phyloP scores from a whole-genome alignment of 495 filamentous ascomycete species.

The Neurospora sp. region DNA sequence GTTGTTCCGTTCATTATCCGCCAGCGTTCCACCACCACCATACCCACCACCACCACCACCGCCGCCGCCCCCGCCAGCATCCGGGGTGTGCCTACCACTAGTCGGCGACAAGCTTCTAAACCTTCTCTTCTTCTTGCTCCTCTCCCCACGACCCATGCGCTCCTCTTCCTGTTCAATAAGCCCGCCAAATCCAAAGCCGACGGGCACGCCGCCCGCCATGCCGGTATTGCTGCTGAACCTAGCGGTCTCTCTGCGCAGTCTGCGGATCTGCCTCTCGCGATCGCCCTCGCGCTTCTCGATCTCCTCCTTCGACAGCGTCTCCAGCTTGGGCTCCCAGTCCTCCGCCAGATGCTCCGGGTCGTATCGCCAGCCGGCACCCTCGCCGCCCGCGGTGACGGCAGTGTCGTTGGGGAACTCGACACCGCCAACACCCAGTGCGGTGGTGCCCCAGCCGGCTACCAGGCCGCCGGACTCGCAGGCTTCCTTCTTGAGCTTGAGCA shows the following conservation, averaged over 20 bases:
- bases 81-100: constrained; percentile 61
- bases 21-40: constrained; percentile 56
- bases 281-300: constrained; percentile 97
- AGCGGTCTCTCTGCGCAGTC: constrained; percentile 82
- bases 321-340: constrained; percentile 92
- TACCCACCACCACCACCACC: constrained; percentile 47
- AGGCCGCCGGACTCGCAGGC: constrained; percentile 81
- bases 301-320: constrained; percentile 84
- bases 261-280: constrained; percentile 78
- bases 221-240: constrained; percentile 78
- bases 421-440: constrained; percentile 25
- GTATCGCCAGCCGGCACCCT: constrained; percentile 85
- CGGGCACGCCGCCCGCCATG: constrained; percentile 53
- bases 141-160: constrained; percentile 72
- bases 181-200: constrained; percentile 43
- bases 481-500: constrained; percentile 88
- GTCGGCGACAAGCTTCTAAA: constrained; percentile 81
- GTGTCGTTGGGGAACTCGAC: constrained; percentile 82
- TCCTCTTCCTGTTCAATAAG: constrained; percentile 54
- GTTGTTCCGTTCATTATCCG: constrained; percentile 67
- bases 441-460: constrained; percentile 51
- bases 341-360: constrained; percentile 81
- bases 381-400: constrained; percentile 44
- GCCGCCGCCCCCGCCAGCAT: constrained; percentile 48
- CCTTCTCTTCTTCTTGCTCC: constrained; percentile 86